Conservation (phyloP, 352 stramenopile genomes). For the Phytophthora kernoviae region DNA sequence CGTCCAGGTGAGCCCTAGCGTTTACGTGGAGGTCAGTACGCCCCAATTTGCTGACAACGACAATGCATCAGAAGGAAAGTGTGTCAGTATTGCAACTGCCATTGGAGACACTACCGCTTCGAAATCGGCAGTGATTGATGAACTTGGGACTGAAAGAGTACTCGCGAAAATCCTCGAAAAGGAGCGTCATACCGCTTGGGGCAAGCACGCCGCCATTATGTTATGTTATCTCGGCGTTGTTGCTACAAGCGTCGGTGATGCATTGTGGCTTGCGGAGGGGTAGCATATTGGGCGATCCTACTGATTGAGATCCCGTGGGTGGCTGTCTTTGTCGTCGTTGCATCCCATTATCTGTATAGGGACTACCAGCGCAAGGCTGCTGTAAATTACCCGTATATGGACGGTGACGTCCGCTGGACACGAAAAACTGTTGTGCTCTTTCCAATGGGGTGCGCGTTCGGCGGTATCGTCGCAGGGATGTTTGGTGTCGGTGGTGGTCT, state of each 20-base stretch:
- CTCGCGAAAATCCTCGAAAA: slow-evolving; percentile 22
- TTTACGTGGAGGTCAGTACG: slow-evolving; percentile 7
- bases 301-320: slow-evolving; percentile 57
- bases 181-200: slow-evolving; percentile 36
- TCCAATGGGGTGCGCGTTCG: slow-evolving; percentile 38
- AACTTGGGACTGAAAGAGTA: background rate
- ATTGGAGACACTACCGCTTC: background rate
- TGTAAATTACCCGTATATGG: slow-evolving; percentile 36
- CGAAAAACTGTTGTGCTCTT: slow-evolving; percentile 39
- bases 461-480: slow-evolving; percentile 48
- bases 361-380: slow-evolving; percentile 38
- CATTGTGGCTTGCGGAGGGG: slow-evolving; percentile 38
- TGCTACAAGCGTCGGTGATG: slow-evolving; percentile 30
- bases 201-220: slow-evolving; percentile 38
- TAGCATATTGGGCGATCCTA: slow-evolving; percentile 53
- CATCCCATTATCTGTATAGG: slow-evolving; percentile 30
- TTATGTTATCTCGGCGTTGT: slow-evolving; percentile 42
- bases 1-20: slow-evolving; percentile 4
- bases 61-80: slow-evolving; percentile 1
- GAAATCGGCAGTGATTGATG: slow-evolving; percentile 1
- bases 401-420: slow-evolving; percentile 46
- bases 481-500: slow-evolving; percentile 60
- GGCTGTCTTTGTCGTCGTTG: slow-evolving; percentile 36
- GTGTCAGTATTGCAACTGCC: background rate
- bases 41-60: slow-evolving; percentile 1